Base-by-base conservation (phyloP, 805 yeast species). In the Priceomyces medius region DNA sequence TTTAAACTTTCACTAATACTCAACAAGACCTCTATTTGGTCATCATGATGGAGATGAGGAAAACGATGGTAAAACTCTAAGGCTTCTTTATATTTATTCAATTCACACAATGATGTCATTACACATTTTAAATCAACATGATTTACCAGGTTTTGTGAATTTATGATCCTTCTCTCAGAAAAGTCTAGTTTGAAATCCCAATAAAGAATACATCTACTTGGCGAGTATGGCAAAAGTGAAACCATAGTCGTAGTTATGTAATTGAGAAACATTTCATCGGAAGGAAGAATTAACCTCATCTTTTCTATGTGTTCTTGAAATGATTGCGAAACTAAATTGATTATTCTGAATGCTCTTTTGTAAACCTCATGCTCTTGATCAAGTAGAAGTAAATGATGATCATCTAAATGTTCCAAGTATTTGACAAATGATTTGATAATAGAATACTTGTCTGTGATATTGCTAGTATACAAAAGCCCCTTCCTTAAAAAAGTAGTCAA, bases 11-110 rank as follows among this genome's bases (percentile, higher is more conserved):
- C 76, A 45, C 76, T 67, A 0, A 80, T 67, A 9, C 62, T 50
- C 33, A 82, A 61, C 17, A 81, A 47, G 10, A 74, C 64, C 40
- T 73, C 79, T 35, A 72, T 72, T 45, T 77, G 84, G 13, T 57
- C 57, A 34, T 72, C 75, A 40, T 62, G 56, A 29, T 77, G 82
- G 6, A 79, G 61, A 2, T 54, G 41, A 0, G 74, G 69, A 46
- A 66, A 43, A 9, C 53, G 37, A 6, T 66, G 52, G 52, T 77
- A 74, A 2, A 69, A 41, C 1, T 55, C 50, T 9, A 59, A 23
- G 2, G 58, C 59, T 21, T 45, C 45, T 12, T 51, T 51, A 46
- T 50, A 54, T 6, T 54, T 42, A 23, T 58, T 50, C 20, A 57
- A 36, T 12, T 46, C 24, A 24, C 48, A 48, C 26, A 53, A 50